These are phyloP conservation scores for Hordeum pubiflorum DNA, from an alignment of 202 grass and related monocot species.

Conservation along the genomic window DNA sequence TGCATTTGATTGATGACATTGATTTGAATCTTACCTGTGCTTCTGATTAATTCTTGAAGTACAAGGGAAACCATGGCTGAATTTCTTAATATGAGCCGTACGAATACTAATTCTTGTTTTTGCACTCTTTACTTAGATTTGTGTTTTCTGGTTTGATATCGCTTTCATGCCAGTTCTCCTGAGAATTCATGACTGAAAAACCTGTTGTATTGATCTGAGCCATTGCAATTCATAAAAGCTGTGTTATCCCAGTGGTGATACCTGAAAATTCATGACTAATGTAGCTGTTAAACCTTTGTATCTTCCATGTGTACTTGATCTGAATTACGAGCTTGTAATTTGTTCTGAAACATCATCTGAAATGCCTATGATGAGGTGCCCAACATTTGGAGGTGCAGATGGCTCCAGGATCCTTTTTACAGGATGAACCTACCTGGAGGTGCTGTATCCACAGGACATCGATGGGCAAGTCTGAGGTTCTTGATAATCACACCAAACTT, in stretches of 20 bases:
- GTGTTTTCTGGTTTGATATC: neutral
- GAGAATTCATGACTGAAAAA: slow-evolving; percentile 66
- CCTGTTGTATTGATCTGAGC: slow-evolving; percentile 53
- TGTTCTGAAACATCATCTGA: neutral
- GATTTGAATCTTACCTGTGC: neutral
- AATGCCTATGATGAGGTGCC: slow-evolving; percentile 29
- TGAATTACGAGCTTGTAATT: rapidly evolving
- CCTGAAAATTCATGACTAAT: too few species aligned
- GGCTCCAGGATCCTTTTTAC: slow-evolving; percentile 38
- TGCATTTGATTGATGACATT: too few species aligned
- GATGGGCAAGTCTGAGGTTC: slow-evolving; percentile 24
- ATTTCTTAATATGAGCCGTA: slow-evolving; percentile 90
- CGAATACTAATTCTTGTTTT: neutral
- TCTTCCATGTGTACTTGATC: neutral
- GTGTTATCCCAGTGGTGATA: too few species aligned
- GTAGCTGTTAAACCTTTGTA: too few species aligned
- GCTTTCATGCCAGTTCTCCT: slow-evolving; percentile 80
- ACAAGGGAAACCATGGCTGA: slow-evolving; percentile 68
- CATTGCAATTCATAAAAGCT: neutral
- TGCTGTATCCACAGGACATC: slow-evolving; percentile 34
- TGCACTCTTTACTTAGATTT: neutral
- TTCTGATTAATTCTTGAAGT: slow-evolving; percentile 34
- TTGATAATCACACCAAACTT: too few species aligned
- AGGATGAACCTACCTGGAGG: slow-evolving; percentile 65
- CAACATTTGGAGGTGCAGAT: slow-evolving; percentile 24